Evolutionary conservation across 768 basidiomycete genomes (phyloP), one percentile per base, ranked within the genome.

Genomic region (Rhodotorula diobovata): DNA sequence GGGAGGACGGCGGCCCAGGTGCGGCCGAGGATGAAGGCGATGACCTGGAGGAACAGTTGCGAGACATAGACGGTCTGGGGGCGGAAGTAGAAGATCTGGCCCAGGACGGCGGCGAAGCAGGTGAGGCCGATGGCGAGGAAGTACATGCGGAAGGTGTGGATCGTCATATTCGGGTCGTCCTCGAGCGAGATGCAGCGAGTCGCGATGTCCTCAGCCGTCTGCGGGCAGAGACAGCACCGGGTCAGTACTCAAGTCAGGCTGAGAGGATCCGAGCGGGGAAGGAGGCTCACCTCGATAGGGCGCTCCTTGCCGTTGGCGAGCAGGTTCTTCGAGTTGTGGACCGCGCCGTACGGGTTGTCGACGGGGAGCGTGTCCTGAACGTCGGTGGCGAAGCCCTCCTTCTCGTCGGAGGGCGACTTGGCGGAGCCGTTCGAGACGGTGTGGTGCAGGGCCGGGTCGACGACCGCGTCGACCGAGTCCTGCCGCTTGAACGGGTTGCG

Each of bases 41-140:
- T 73, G 51, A 81, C 74, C 46, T 79, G 67, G 14, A 81, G 73
- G 79, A 81, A 81, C 28, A 79, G 76, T 59, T 77, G 74, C 16
- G 77, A 77, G 58, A 78, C 79, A 58, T 62, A 71, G 63, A 75
- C 70, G 39, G 78, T 77, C 59, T 77, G 77, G 6, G 79, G 79
- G 46, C 79, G 77, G 76, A 80, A 80, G 70, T 85, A 86, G 84
- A 85, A 78, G 59, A 70, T 35, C 61, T 74, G 71, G 34, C 73
- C 75, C 15, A 80, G 70, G 28, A 78, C 78, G 18, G 74, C 68
- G 32, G 75, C 78, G 68, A 80, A 80, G 58, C 73, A 74, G 30
- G 76, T 73, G 46, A 80, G 73, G 20, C 79, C 80, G 51, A 80
- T 68, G 63, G 68, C 78, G 32, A 80, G 71, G 70, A 78, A 79